Evolutionary conservation across 163 green algal species (phyloP), one percentile per base, ranked within the genome.

Genomic region (Trebouxia gelatinosa): DNA sequence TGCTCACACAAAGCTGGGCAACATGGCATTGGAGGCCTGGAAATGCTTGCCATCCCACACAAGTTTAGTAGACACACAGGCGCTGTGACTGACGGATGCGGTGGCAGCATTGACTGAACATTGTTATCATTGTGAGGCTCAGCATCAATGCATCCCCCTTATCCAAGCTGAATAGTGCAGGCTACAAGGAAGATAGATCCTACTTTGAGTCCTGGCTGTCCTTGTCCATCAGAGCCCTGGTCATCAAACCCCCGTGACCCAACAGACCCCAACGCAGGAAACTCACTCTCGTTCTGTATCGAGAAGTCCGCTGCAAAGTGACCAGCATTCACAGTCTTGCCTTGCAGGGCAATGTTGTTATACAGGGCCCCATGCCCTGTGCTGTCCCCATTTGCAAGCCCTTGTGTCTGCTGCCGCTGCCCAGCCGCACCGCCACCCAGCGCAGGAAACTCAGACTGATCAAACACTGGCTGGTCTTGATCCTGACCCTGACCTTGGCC

Each of bases 261-360:
- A 0, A 80, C 54, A 32, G 88, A 88, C 0, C 87, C 86, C 32
- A 97, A 82, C 35, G 92, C 91, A 1, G 92, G 92, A 54, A 97
- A 97, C 51, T 96, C 91, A 62, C 93, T 88, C 34, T 96, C 90
- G 31, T 91, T 87, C 72, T 90, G 84, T 23, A 94, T 92, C 6
- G 75, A 81, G 57, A 84, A 81, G 11, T 81, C 75, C 0, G 43
- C 34, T 0, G 57, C 21, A 46, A 74, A 46, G 5, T 79, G 68
- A 38, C 51, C 66, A 51, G 26, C 57, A n/a, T n/a, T n/a, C 50
- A 43, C 57, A 50, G 50, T 40, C 29, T 65, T 68, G 43, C 78
- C 78, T 29, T 79, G 59, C 32, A 79, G 37, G 23, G 64, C 51
- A 61, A 83, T 64, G 35, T 66, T 80, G 34, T 70, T 67, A 50